A percentile compares a stretch with the other conserved stretches of the same genome.
Conservation (phyloP, 139 green algal genomes). For the Closterium sp. region DNA sequence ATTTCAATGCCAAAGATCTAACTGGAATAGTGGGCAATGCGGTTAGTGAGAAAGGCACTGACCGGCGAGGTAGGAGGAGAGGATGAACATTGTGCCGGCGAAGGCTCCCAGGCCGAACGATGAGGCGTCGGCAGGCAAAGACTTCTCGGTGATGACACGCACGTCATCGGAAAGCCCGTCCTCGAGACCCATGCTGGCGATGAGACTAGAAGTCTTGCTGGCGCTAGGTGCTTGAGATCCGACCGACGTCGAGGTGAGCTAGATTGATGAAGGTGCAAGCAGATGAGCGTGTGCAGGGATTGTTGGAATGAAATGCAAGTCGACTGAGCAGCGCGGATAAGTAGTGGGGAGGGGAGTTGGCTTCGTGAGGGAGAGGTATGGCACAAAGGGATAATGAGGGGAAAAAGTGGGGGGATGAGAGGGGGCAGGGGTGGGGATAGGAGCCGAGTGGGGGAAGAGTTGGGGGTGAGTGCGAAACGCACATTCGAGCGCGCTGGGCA, state of each 20-base stretch:
- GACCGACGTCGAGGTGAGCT: too few relatives aligned
- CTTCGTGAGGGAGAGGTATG: too few relatives aligned
- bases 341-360: not conserved
- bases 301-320: too few relatives aligned
- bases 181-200: not conserved
- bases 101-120: conserved; percentile 5
- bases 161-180: not conserved
- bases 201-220: not conserved
- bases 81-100: conserved; percentile 2
- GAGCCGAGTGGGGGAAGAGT: too few relatives aligned
- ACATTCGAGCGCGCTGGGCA: too few relatives aligned
- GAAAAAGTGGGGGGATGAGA: too few relatives aligned
- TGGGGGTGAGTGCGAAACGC: too few relatives aligned
- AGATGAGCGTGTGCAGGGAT: not conserved
- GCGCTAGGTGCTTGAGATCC: not conserved
- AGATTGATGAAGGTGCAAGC: not conserved
- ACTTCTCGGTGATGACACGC: not conserved
- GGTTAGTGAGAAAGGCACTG: not conserved
- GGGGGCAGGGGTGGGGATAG: too few relatives aligned
- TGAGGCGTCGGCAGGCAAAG: not conserved
- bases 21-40: too few relatives aligned
- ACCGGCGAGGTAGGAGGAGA: not conserved
- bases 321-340: too few relatives aligned
- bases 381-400: too few relatives aligned
- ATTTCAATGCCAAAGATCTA: too few relatives aligned